Base-by-base conservation (phyloP, 805 yeast genomes). In the Maudiozyma serrabonitensis region DNA sequence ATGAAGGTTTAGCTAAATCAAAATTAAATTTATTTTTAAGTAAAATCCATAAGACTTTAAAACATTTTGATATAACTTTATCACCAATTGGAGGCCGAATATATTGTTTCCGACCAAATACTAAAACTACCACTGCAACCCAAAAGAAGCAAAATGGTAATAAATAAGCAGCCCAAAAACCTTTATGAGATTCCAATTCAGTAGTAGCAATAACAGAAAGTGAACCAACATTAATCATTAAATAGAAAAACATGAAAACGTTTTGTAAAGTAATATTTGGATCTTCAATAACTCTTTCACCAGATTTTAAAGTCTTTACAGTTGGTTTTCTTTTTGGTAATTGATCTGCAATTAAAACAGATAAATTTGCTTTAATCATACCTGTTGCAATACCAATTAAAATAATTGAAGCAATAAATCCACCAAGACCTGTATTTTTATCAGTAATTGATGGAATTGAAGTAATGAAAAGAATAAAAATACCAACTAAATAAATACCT, bases 381-480 rank as follows among this genome's bases (percentile, higher is more conserved):
- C 93, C 93, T 32, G 93, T 82, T 40, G 88, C 91, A 39, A 83
- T 57, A 56, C 91, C 91, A 58, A 86, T 78, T 47, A 80, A 62
- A 51, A 71, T 52, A 46, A 70, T 66, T 26, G 71, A 53, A 16
- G 63, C 60, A 48, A 69, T 60, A 18, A 80, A 78, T 41, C 91
- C 90, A 54, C 81, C 88, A 48, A 80, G 63, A 31, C 86, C 79
- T 28, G 80, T 76, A 21, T 71, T 69, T 25, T 65, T 64, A 37
- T 77, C 69, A 41, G 82, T 73, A 16, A 75, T 69, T 23, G 65
- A 50, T 25, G 89, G 90, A 47, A 84, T 66, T 7, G 90, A 81
- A 31, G 93, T 84, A 51, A 81, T 71, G 61, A 84, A 80, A 46
- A 85, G 71, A 49, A 86, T 69, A 49, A 83, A 70, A 41, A 80